phyloP scores from a whole-genome alignment of 768 basidiomycete species.

The Trametes punicea region DNA sequence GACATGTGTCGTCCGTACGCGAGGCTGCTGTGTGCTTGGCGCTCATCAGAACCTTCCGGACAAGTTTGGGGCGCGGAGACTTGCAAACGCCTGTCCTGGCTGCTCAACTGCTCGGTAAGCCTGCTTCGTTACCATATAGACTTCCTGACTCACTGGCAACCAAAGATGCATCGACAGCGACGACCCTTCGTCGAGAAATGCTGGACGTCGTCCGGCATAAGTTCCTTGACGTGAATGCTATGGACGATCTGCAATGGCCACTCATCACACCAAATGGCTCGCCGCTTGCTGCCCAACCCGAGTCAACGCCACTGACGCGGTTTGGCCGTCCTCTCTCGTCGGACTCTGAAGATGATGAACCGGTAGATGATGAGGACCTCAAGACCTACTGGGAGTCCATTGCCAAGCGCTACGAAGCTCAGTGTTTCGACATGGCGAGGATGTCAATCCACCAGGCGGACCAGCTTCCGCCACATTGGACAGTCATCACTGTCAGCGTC shows the following conservation, averaged over 20 bases:
- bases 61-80: conserved; percentile 66
- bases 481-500: conserved; percentile 76
- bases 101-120: conserved; percentile 59
- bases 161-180: conserved; percentile 68
- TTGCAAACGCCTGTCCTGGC: conserved; percentile 51
- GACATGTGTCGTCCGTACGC: conserved; percentile 68
- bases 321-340: conserved; percentile 23
- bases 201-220: conserved; percentile 78
- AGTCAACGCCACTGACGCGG: conserved; percentile 15
- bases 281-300: conserved; percentile 30
- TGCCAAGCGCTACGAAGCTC: conserved; percentile 50
- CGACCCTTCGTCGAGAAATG: conserved; percentile 84
- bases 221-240: conserved; percentile 39
- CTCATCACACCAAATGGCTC: conserved; percentile 44
- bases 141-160: background rate
- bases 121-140: background rate
- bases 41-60: conserved; percentile 71
- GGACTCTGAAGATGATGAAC: conserved; percentile 29
- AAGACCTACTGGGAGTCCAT: conserved; percentile 63
- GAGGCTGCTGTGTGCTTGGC: conserved; percentile 71
- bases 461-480: conserved; percentile 74
- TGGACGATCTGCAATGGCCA: conserved; percentile 80
- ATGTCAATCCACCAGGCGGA: conserved; percentile 41
- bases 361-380: conserved; percentile 31
- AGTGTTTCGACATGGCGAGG: conserved; percentile 38